These are phyloP conservation scores for Boletus smithii DNA, from an alignment of 1,284 basidiomycete species.

Conservation along the genomic window DNA sequence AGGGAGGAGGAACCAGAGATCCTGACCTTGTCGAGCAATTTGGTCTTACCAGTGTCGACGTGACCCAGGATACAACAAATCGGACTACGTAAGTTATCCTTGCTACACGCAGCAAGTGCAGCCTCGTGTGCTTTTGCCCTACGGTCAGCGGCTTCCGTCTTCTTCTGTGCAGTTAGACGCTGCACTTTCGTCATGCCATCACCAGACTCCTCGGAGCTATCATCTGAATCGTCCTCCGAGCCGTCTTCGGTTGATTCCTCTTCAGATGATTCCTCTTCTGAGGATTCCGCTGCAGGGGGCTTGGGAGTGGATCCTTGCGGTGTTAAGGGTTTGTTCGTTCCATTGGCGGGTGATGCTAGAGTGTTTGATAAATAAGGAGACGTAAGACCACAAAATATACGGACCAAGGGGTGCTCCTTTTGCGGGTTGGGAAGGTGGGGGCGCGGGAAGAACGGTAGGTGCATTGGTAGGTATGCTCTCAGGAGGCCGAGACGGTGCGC, in stretches of 20 bases:
- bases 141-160: conserved; percentile 81
- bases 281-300: conserved; percentile 35
- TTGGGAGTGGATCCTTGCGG: conserved; percentile 6
- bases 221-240: conserved; percentile 48
- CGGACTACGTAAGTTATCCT: conserved; percentile 91
- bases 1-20: conserved; percentile 2
- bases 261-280: conserved; percentile 45
- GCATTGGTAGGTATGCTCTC: conserved; percentile 29
- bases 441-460: conserved; percentile 22
- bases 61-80: conserved; percentile 99
- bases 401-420: conserved; percentile 10
- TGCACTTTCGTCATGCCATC: conserved; percentile 67
- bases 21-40: conserved; percentile 89
- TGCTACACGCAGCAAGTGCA: conserved; percentile 83
- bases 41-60: conserved; percentile 99
- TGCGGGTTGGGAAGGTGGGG: not conserved
- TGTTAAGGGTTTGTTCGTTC: conserved; percentile 3
- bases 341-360: conserved; percentile 6
- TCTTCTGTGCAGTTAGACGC: conserved; percentile 69
- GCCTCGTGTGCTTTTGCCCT: conserved; percentile 81
- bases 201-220: conserved; percentile 44
- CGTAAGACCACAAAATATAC: not conserved
- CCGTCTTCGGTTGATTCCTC: conserved; percentile 40
- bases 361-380: conserved; percentile 1
- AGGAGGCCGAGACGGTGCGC: conserved; percentile 10